Evolutionary conservation across 2,329 filamentous ascomycete species (phyloP).

Genomic region (Coleophoma crateriformis): DNA sequence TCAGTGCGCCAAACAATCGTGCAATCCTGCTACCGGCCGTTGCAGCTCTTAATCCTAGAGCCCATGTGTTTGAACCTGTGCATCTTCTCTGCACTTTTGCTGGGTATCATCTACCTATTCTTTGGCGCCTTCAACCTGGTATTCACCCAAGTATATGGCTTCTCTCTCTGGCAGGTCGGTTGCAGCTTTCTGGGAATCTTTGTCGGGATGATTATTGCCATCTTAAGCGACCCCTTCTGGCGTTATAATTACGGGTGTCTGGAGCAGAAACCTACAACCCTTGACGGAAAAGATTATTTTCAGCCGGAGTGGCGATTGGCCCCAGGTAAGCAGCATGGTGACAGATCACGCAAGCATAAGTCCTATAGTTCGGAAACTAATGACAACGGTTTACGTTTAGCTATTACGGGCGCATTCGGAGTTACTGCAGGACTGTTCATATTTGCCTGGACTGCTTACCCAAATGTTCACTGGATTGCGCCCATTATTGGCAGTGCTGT

Average conservation of each 20-base stretch:
- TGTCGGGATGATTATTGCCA: slow-evolving; percentile 56
- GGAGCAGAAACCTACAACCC: slow-evolving; percentile 31
- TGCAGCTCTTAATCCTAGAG: slow-evolving; percentile 72
- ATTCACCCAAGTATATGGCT: slow-evolving; percentile 66
- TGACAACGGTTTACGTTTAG: slow-evolving; percentile 27
- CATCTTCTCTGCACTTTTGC: slow-evolving; percentile 71
- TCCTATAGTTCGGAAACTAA: no score
- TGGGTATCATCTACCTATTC: slow-evolving; percentile 83
- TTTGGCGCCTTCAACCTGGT: slow-evolving; percentile 81
- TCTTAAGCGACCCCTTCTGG: slow-evolving; percentile 60
- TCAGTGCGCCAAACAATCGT: slow-evolving; percentile 1
- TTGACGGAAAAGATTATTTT: slow-evolving; percentile 49
- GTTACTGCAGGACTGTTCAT: slow-evolving; percentile 80
- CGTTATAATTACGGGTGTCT: slow-evolving; percentile 51
- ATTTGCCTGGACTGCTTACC: slow-evolving; percentile 78
- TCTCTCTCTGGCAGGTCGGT: slow-evolving; percentile 73
- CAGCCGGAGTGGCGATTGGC: slow-evolving; percentile 76
- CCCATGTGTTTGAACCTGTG: slow-evolving; percentile 81
- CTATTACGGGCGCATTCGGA: slow-evolving; percentile 65
- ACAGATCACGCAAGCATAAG: no score
- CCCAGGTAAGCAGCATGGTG: slow-evolving; percentile 16
- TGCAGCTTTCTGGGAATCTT: slow-evolving; percentile 68
- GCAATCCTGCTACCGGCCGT: slow-evolving; percentile 56
- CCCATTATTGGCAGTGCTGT: slow-evolving; percentile 66
- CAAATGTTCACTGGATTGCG: slow-evolving; percentile 68